Percentiles rank a stretch among this genome's conserved stretches.
Conservation (phyloP, 768 basidiomycete species). For the Scleroderma citrinum region DNA sequence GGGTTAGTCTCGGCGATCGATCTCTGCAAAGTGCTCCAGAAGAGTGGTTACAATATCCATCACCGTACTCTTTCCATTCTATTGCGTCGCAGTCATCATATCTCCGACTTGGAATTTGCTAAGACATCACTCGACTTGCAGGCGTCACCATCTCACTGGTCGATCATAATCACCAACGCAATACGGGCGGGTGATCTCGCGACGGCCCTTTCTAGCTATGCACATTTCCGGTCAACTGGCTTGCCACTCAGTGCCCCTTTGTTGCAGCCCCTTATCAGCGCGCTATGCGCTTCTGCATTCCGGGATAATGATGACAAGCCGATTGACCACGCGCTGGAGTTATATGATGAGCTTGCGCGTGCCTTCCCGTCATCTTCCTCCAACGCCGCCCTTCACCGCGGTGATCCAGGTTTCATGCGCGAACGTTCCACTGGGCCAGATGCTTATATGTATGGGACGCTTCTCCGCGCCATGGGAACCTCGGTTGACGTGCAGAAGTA, state of each 20-base stretch:
- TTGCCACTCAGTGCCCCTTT: constrained; percentile 45
- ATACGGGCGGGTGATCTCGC: constrained; percentile 32
- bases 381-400: constrained; percentile 4
- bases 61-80: constrained; percentile 35
- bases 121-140: constrained; percentile 36
- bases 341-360: constrained; percentile 45
- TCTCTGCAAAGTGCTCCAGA: constrained; percentile 28
- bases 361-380: constrained; percentile 23
- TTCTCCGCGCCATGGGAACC: constrained; percentile 43
- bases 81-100: constrained; percentile 34
- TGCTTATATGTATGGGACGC: constrained; percentile 46
- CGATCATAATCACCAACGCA: constrained; percentile 48
- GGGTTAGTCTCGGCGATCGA: constrained; percentile 32
- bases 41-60: constrained; percentile 28
- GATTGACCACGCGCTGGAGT: constrained; percentile 47
- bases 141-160: constrained; percentile 45
- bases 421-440: constrained; percentile 42
- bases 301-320: constrained; percentile 32
- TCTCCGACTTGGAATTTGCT: constrained; percentile 38
- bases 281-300: constrained; percentile 38
- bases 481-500: constrained; percentile 45
- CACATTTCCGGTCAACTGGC: constrained; percentile 37
- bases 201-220: constrained; percentile 47
- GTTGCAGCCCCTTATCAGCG: constrained; percentile 49
- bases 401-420: constrained; percentile 13